phyloP scores from a whole-genome alignment of 192 early-diverging fungal species.

The Backusella circina region DNA sequence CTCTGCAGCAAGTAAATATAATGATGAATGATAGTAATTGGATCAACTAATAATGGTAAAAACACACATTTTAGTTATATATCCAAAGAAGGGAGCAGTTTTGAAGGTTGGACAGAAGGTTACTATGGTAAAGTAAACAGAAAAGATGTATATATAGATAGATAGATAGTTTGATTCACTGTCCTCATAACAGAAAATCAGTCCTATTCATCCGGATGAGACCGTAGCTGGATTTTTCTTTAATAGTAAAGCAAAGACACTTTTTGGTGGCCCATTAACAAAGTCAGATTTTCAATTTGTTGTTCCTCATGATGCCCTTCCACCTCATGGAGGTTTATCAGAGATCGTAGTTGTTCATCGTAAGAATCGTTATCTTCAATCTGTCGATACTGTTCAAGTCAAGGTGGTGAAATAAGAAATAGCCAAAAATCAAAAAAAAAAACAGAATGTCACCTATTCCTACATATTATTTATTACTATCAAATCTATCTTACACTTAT shows the following conservation, averaged over 20 bases:
- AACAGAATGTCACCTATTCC: not conserved
- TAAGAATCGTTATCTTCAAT: not conserved
- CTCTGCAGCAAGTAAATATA: not conserved
- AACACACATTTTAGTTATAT: not conserved
- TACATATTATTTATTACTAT: not conserved
- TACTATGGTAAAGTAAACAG: not conserved
- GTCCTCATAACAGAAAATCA: too few relatives aligned
- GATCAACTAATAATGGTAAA: not conserved
- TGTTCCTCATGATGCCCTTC: not conserved
- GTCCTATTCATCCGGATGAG: not conserved
- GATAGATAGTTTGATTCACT: too few relatives aligned
- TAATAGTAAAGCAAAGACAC: not conserved
- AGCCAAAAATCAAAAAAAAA: not conserved
- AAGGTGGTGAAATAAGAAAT: not conserved
- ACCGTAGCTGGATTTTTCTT: slow-evolving; percentile 2
- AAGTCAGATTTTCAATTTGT: not conserved
- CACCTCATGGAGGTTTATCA: not conserved
- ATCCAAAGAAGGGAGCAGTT: not conserved
- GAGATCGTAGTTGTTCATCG: not conserved
- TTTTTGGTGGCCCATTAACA: not conserved
- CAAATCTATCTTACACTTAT: not conserved
- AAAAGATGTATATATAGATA: not conserved
- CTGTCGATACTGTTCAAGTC: slow-evolving; percentile 1
- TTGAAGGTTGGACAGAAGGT: not conserved
- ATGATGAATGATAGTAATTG: not conserved